phyloP scores from a whole-genome alignment of 345 rosid species.

The Nasturtium officinale region DNA sequence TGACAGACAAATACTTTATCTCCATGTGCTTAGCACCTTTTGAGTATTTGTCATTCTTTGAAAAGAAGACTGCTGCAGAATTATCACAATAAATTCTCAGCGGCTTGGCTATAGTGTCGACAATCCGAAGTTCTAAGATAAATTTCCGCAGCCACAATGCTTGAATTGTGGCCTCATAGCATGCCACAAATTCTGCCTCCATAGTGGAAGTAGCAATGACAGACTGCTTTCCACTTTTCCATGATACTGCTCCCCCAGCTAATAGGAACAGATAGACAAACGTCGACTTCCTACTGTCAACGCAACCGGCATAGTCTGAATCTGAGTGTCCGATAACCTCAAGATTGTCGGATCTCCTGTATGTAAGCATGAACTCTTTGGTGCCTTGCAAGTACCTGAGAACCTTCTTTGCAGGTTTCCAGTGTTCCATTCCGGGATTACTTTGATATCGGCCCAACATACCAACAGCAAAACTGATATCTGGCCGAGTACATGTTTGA shows the following conservation, averaged over 20 bases:
- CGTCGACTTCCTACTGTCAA: not conserved
- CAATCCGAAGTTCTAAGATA: not conserved
- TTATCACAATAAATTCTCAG: not conserved
- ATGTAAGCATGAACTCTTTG: slow-evolving; percentile 11
- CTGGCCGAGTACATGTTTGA: not conserved
- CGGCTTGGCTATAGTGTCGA: not conserved
- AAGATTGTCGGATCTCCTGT: slow-evolving; percentile 7
- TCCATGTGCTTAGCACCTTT: not conserved
- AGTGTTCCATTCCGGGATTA: no score
- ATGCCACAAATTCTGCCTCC: no score
- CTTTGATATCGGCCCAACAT: no score
- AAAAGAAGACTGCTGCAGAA: not conserved
- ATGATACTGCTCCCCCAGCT: slow-evolving; percentile 6
- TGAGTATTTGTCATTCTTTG: not conserved
- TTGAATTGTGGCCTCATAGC: no score
- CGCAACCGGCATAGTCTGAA: slow-evolving; percentile 11
- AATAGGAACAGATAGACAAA: slow-evolving; percentile 19
- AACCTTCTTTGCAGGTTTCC: no score
- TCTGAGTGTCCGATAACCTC: slow-evolving; percentile 22
- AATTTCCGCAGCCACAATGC: no score
- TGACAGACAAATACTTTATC: not conserved
- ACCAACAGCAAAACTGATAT: no score
- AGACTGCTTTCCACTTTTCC: not conserved
- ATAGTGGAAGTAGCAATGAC: no score
- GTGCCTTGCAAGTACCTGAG: no score